phyloP scores from a whole-genome alignment of 169 alveolate genomes.

The Plasmodium coatneyi region DNA sequence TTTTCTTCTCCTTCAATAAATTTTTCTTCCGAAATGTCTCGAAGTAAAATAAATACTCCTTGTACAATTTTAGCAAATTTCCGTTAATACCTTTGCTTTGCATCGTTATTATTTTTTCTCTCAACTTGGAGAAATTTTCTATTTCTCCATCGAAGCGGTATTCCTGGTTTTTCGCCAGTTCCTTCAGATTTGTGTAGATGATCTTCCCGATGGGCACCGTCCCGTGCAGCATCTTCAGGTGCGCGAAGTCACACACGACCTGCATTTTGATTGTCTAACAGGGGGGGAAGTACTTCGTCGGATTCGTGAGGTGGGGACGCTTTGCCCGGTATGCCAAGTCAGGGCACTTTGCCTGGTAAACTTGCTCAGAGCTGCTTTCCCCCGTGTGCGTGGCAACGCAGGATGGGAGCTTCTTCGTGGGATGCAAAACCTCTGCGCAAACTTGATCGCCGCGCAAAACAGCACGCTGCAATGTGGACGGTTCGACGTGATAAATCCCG shows the following conservation, averaged over 20 bases:
- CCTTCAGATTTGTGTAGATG: conserved; percentile 20
- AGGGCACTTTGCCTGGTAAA: background rate
- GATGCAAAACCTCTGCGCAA: background rate
- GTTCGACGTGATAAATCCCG: background rate
- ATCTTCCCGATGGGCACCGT: conserved; percentile 27
- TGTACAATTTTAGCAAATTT: conserved; percentile 46
- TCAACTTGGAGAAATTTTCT: background rate
- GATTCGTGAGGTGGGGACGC: background rate
- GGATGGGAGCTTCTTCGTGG: background rate
- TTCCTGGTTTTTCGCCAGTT: background rate
- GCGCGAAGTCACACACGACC: conserved; percentile 49
- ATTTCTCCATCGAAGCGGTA: conserved; percentile 40
- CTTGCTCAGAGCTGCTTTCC: background rate
- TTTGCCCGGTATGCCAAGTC: background rate
- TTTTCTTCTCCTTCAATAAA: conserved; percentile 23
- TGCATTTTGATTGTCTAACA: conserved; percentile 10
- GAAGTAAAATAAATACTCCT: conserved; percentile 73
- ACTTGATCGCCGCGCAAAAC: too few species aligned
- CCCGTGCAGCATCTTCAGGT: conserved; percentile 49
- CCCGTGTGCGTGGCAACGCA: background rate
- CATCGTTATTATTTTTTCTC: conserved; percentile 19
- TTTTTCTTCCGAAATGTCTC: conserved; percentile 50
- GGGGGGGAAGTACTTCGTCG: background rate
- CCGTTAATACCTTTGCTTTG: conserved; percentile 11
- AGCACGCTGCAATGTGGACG: background rate